These are phyloP conservation scores for Cystobasidiopsis lactophilus DNA, from an alignment of 768 basidiomycete genomes.

Conservation along the genomic window DNA sequence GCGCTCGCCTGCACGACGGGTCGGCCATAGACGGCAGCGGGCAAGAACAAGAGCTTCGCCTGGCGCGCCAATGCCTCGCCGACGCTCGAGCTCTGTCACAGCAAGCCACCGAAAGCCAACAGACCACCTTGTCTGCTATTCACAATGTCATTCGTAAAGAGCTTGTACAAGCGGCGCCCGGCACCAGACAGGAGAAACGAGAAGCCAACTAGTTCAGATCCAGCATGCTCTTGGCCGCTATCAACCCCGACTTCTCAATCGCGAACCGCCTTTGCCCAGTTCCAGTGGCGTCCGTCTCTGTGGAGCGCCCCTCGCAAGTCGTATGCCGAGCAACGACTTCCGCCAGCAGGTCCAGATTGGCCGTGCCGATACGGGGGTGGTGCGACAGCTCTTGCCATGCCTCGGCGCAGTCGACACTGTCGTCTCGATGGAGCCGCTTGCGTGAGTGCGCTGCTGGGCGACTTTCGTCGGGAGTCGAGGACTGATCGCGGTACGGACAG, in stretches of 20 bases:
- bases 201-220: no score
- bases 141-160: no score
- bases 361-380: constrained; percentile 69
- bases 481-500: constrained; percentile 32
- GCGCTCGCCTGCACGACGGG: no score
- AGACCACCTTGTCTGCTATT: no score
- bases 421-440: neutral
- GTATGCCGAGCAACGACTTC: constrained; percentile 71
- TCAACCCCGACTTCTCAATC: constrained; percentile 18
- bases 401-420: neutral
- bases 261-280: neutral
- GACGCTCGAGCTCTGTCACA: no score
- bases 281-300: neutral
- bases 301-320: constrained; percentile 31
- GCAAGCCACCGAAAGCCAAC: no score
- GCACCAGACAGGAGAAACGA: no score
- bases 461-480: constrained; percentile 1
- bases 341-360: constrained; percentile 55
- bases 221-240: constrained; percentile 19
- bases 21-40: no score
- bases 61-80: no score
- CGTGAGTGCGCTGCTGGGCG: neutral
- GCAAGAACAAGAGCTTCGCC: no score
- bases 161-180: no score
- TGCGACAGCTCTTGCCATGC: constrained; percentile 39